Conservation (phyloP, 1,284 basidiomycete species). For the Leccinum brunneo-olivaceum region DNA sequence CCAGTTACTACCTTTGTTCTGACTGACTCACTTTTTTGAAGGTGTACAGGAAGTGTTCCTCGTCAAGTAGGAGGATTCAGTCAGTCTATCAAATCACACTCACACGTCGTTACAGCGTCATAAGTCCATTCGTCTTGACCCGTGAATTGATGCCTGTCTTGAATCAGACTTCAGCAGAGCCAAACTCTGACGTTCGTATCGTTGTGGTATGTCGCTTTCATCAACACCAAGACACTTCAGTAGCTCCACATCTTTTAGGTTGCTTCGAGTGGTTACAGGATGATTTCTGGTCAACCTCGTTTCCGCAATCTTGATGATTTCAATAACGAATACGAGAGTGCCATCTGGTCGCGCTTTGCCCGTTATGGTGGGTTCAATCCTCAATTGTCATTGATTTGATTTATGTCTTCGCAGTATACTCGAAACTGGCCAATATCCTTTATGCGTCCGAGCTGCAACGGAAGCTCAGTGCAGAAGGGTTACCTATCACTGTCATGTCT, state of each 20-base stretch:
- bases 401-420: conserved; percentile 24
- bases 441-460: conserved; percentile 36
- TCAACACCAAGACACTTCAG: not conserved
- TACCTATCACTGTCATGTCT: conserved; percentile 30
- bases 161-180: conserved; percentile 37
- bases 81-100: not conserved
- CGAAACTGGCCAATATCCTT: conserved; percentile 38
- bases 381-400: not conserved
- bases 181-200: conserved; percentile 44
- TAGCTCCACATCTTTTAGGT: conserved; percentile 8
- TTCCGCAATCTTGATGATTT: conserved; percentile 38
- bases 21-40: conserved; percentile 9
- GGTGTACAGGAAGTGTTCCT: conserved; percentile 36
- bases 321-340: conserved; percentile 31
- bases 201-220: conserved; percentile 35
- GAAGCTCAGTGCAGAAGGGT: conserved; percentile 25
- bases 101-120: conserved; percentile 31
- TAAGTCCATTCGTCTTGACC: conserved; percentile 43
- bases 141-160: conserved; percentile 44
- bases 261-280: conserved; percentile 21
- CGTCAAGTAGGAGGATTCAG: conserved; percentile 35
- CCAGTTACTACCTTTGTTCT: not conserved
- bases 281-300: conserved; percentile 16
- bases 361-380: conserved; percentile 33
- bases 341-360: conserved; percentile 22